Evolutionary conservation across 225 moss, liverwort and hornwort species (phyloP).

Genomic region (Straminergon stramineum): DNA sequence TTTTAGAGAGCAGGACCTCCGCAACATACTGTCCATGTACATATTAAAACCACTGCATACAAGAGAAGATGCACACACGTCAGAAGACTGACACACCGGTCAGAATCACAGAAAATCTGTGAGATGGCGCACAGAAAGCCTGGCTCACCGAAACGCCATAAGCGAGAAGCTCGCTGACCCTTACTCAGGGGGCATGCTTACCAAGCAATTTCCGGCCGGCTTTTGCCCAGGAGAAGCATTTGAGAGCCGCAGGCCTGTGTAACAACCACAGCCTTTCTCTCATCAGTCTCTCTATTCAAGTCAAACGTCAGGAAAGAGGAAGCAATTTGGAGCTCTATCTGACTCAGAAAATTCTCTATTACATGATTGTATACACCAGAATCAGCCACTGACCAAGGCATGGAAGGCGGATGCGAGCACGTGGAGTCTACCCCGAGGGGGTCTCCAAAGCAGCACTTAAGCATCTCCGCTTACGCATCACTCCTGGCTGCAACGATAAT

Average conservation of each 20-base stretch:
- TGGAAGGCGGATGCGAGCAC: conserved; percentile 26
- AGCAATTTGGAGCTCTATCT: conserved; percentile 1
- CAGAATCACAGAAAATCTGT: conserved; percentile 5
- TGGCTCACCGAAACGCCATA: conserved; percentile 1
- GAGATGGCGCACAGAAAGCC: background rate
- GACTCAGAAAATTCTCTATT: conserved; percentile 4
- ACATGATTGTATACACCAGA: conserved; percentile 12
- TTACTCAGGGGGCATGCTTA: conserved; percentile 25
- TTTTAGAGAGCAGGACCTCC: background rate
- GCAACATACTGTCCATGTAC: background rate
- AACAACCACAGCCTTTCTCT: conserved; percentile 23
- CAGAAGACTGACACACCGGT: background rate
- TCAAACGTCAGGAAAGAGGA: conserved; percentile 7
- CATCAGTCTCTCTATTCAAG: conserved; percentile 13
- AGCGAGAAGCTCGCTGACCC: conserved; percentile 21
- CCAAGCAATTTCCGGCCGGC: conserved; percentile 11
- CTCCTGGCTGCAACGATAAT: conserved; percentile 31
- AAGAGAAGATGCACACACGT: conserved; percentile 6
- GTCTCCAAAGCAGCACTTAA: conserved; percentile 14
- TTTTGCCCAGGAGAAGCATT: conserved; percentile 8
- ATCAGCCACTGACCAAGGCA: conserved; percentile 33
- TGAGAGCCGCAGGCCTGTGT: conserved; percentile 33
- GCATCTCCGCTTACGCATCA: conserved; percentile 25
- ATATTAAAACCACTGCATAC: conserved; percentile 6
- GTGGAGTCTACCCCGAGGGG: conserved; percentile 30